phyloP scores from a whole-genome alignment of 73 alveolate species.

The Breviolum minutum region DNA sequence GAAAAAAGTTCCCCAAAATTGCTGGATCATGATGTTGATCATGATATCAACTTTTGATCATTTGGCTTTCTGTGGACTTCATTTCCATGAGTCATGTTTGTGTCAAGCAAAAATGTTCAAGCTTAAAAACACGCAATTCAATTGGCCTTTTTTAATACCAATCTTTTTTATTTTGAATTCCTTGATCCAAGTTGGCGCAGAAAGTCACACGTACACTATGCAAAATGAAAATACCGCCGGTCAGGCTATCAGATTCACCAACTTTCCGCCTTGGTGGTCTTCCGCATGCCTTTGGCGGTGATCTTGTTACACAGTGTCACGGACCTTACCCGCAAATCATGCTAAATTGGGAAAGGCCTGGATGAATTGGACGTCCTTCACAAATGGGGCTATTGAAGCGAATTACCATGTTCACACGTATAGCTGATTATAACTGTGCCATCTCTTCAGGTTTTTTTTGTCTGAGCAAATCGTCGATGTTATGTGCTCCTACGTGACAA shows the following conservation, averaged over 20 bases:
- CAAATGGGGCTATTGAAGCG: neutral
- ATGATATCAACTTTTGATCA: neutral
- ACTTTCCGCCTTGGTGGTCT: too few relatives aligned
- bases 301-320: too few relatives aligned
- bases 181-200: too few relatives aligned
- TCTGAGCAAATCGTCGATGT: neutral
- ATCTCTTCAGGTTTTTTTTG: neutral
- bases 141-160: too few relatives aligned
- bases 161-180: too few relatives aligned
- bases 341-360: neutral
- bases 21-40: neutral
- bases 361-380: neutral
- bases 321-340: neutral
- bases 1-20: neutral
- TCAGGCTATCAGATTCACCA: too few relatives aligned
- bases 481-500: neutral
- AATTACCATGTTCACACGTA: neutral
- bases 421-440: neutral
- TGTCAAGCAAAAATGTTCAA: too few relatives aligned
- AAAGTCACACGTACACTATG: neutral
- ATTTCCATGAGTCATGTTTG: neutral
- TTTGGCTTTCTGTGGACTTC: neutral
- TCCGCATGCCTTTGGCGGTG: too few relatives aligned
- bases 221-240: neutral
- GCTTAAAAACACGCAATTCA: too few relatives aligned